Evolutionary conservation across 2,329 filamentous ascomycete genomes (phyloP), one percentile per base, ranked within the genome.

Genomic region (Pseudogymnoascus sp.): DNA sequence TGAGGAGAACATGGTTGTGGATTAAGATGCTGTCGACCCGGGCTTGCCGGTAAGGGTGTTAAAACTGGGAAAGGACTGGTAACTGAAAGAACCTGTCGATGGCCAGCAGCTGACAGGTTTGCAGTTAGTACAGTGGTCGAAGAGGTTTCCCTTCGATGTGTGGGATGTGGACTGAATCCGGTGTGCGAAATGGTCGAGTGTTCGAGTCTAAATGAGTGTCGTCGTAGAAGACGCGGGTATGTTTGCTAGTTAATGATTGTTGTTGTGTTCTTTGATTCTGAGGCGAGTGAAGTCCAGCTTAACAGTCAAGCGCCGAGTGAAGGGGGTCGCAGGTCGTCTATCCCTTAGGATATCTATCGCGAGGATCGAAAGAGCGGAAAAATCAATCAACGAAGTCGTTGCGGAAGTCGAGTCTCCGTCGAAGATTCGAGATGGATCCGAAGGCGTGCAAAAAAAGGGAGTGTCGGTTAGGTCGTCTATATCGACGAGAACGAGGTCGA

Each of bases 181-280:
- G 5, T 33, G 29, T 56, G 29, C 6, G 50, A 56, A 19, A 33
- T 19, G 29, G 50, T 56, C 50, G 50, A 33, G 50, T 6, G n/a
- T 56, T 56, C 50, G n/a, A 56, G 50, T 56, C 50, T 26, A 56
- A 56, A 56, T 56, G 50, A 56, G 50, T 56, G 50, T 56, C 29
- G 50, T 56, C 29, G 50, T 56, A 33, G 50, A 56, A 56, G n/a
- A 56, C 50, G 50, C 26, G n/a, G 29, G 50, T 33, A 56, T 56
- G 29, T 56, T 46, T 46, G 42, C 42, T 46, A n/a, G n/a, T 19
- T 13, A 56, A 56, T 33, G 50, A 56, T 56, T 19, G 50, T 56
- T 56, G 33, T 19, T 26, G 33, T 56, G 13, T 46, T 26, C 29
- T 56, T 53, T 56, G 26, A 56, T 56, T 42, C n/a, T 33, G 26